Conservation (phyloP, 306 rosid genomes). For the Clitoria ternatea region DNA sequence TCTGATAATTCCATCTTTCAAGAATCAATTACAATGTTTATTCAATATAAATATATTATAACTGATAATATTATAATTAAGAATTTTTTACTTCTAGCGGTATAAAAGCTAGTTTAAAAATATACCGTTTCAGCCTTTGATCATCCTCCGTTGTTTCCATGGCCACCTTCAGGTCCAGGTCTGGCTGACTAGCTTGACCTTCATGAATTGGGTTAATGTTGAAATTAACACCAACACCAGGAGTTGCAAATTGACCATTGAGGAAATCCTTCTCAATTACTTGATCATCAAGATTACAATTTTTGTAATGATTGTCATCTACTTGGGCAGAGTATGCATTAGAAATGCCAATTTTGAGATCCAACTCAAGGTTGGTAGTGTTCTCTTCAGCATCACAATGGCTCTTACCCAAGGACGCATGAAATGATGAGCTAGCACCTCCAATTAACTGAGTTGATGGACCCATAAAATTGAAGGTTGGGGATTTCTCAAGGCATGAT, state of each 20-base stretch:
- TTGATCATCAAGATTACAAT: neutral
- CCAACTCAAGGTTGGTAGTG: neutral
- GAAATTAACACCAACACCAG: neutral
- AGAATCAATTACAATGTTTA: no score
- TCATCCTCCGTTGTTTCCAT: neutral
- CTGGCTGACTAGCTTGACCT: neutral
- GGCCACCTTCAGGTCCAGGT: neutral
- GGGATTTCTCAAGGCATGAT: neutral
- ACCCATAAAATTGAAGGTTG: neutral
- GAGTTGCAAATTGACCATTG: neutral
- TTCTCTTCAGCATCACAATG: neutral
- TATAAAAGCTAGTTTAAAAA: neutral
- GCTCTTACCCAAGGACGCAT: neutral
- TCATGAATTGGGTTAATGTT: neutral
- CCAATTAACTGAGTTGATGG: neutral
- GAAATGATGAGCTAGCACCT: slow-evolving; percentile 1
- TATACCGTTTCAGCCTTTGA: neutral
- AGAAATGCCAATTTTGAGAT: neutral
- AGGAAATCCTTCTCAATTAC: neutral
- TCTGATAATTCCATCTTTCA: no score
- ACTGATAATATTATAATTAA: neutral
- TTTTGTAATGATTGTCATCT: neutral
- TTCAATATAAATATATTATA: neutral
- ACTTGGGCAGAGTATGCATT: neutral
- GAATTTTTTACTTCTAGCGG: no score